Base-by-base conservation (phyloP, 345 rosid genomes). In the Microcos paniculata region DNA sequence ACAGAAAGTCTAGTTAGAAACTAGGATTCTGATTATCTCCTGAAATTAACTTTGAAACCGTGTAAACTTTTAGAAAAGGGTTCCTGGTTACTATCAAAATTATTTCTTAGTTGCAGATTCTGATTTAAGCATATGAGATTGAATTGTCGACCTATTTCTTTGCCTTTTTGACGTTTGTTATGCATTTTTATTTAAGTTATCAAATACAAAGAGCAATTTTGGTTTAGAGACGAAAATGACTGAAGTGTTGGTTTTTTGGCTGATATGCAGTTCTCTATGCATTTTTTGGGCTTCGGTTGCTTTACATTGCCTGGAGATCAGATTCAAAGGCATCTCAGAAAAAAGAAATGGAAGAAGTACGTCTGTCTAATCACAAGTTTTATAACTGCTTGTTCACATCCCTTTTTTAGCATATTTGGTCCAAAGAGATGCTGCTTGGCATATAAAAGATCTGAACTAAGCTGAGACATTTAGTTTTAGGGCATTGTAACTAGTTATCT, bases 221-320 rank as follows among this genome's bases (percentile, higher is more conserved):
- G 40, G 6, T 35, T 35, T 35, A 7, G n/a, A 7, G 16, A 18
- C 33, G 30, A 30, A 12, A 62, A n/a, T 43, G 12, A 40, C 28
- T 14, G 11, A 23, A 40, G 3, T 4, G 30, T 4, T 45, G 5
- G 28, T 33, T 49, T 40, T 76, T 35, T 46, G 79, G 78, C 75
- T 62, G 72, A 23, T 53, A 40, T 81, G 80, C 89, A 94, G 98
- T 94, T 79, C 92, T 94, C 35, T 94, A 96, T 85, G 86, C 90
- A 48, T 94, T 92, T 85, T 96, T 96, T 70, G 98, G 99, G 23
- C 81, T 96, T 71, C 94, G 98, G 75, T 81, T 96, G 66, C 97
- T 96, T 81, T 96, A 94, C 87, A 96, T 96, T 82, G 99, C 99
- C 57, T 96, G 98, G 98, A 94, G 89, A 80, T 92, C 99, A 19